Evolutionary conservation across 1,139 yeast genomes (phyloP).

Genomic region (Taphrina populina): DNA sequence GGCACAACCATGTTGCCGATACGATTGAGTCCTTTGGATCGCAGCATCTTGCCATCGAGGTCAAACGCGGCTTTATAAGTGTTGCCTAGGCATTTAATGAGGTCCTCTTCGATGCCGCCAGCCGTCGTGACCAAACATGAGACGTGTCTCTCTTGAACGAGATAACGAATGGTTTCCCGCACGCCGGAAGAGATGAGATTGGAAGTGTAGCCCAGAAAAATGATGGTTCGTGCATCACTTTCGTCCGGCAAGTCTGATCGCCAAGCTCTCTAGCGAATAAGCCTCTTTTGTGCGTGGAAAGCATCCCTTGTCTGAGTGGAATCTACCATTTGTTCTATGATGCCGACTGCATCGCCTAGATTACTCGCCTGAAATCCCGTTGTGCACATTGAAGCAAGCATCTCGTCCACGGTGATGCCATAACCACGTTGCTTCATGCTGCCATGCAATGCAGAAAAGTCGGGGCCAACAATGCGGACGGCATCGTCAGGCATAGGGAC

Average conservation of each 20-base stretch:
- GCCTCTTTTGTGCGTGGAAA: not conserved
- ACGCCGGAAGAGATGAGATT: conserved; percentile 92
- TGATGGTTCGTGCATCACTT: conserved; percentile 69
- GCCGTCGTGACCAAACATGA: conserved; percentile 94
- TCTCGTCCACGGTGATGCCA: conserved; percentile 58
- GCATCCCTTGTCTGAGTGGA: not conserved
- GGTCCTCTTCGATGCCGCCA: conserved; percentile 97
- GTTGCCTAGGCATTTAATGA: conserved; percentile 92
- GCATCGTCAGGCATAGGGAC: conserved; percentile 80
- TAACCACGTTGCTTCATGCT: conserved; percentile 58
- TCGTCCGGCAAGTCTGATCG: conserved; percentile 48
- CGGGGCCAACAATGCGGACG: conserved; percentile 78
- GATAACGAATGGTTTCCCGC: conserved; percentile 81
- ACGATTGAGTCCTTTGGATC: conserved; percentile 96
- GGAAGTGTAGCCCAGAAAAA: conserved; percentile 95
- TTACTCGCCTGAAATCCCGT: conserved; percentile 99
- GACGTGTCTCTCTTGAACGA: conserved; percentile 91
- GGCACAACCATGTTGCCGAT: conserved; percentile 96
- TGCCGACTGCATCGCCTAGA: conserved; percentile 81
- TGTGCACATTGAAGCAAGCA: conserved; percentile 75
- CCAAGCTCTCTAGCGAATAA: conserved; percentile 50
- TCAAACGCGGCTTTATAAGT: conserved; percentile 90
- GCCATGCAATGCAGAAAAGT: conserved; percentile 60
- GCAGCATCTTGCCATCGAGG: conserved; percentile 71
- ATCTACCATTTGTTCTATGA: conserved; percentile 72